Evolutionary conservation across 1,139 yeast genomes (phyloP).

Genomic region (Pichia sp.): DNA sequence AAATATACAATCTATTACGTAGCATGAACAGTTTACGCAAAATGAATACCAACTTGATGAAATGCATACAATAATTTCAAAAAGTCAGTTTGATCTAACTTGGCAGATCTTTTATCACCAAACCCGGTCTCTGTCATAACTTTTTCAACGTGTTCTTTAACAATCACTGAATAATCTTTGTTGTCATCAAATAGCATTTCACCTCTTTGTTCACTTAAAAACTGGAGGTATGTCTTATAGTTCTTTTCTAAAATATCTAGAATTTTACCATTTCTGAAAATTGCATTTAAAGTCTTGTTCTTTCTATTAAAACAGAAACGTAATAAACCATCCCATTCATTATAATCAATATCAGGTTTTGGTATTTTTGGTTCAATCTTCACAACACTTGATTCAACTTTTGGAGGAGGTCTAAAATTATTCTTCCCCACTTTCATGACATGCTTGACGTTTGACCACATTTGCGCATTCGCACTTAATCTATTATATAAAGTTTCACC

Average conservation of each 20-base stretch:
- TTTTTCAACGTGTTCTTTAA: slow-evolving; percentile 49
- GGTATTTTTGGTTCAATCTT: slow-evolving; percentile 88
- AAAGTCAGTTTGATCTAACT: slow-evolving; percentile 92
- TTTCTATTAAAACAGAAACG: slow-evolving; percentile 89
- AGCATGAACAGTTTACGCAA: slow-evolving; percentile 44
- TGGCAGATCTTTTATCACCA: slow-evolving; percentile 83
- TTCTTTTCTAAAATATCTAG: slow-evolving; percentile 79
- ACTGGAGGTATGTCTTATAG: slow-evolving; percentile 72
- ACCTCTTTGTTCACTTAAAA: slow-evolving; percentile 41
- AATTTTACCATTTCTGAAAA: slow-evolving; percentile 81
- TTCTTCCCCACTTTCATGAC: slow-evolving; percentile 97
- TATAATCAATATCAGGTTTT: slow-evolving; percentile 83
- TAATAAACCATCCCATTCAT: slow-evolving; percentile 95
- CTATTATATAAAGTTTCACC: slow-evolving; percentile 92
- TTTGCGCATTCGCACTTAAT: slow-evolving; percentile 90
- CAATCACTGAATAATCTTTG: slow-evolving; percentile 35
- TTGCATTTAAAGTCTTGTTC: slow-evolving; percentile 88
- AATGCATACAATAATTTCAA: slow-evolving; percentile 81
- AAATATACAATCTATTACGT: background rate
- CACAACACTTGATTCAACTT: slow-evolving; percentile 94
- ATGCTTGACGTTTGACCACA: slow-evolving; percentile 99
- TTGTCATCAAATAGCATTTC: slow-evolving; percentile 47
- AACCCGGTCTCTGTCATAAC: slow-evolving; percentile 76
- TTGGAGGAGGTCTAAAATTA: slow-evolving; percentile 97
- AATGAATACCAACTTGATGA: slow-evolving; percentile 95